Conservation (phyloP, 2,329 filamentous ascomycete species). For the Blastomyces parvus region DNA sequence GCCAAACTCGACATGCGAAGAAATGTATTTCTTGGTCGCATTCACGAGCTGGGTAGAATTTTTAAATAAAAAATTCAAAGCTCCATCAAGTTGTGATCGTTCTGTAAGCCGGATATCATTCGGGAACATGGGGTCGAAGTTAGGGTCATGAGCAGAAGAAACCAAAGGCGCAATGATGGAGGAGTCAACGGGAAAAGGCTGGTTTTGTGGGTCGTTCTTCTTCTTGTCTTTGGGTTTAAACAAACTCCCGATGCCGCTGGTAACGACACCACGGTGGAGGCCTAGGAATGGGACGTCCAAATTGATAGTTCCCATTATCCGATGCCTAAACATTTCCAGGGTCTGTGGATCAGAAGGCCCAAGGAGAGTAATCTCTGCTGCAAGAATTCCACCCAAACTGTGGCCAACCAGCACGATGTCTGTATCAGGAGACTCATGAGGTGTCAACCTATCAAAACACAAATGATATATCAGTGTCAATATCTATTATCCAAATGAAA, state of each 20-base stretch:
- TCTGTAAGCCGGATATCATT: constrained; percentile 65
- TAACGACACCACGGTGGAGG: constrained; percentile 77
- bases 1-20: constrained; percentile 76
- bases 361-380: constrained; percentile 67
- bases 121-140: constrained; percentile 64
- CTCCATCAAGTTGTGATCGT: constrained; percentile 52
- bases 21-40: constrained; percentile 63
- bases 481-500: neutral
- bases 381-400: constrained; percentile 78
- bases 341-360: constrained; percentile 20
- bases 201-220: constrained; percentile 14
- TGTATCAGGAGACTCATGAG: constrained; percentile 62
- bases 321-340: constrained; percentile 52
- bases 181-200: constrained; percentile 8
- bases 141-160: constrained; percentile 39
- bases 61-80: constrained; percentile 71
- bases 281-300: constrained; percentile 82
- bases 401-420: constrained; percentile 80
- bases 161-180: constrained; percentile 15
- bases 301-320: constrained; percentile 68
- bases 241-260: constrained; percentile 69
- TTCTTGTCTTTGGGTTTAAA: constrained; percentile 45
- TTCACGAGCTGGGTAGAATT: constrained; percentile 62
- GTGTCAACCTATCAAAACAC: constrained; percentile 49
- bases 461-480: neutral